Evolutionary conservation across 768 basidiomycete genomes (phyloP).

Genomic region (Psilocybe cyanescens): DNA sequence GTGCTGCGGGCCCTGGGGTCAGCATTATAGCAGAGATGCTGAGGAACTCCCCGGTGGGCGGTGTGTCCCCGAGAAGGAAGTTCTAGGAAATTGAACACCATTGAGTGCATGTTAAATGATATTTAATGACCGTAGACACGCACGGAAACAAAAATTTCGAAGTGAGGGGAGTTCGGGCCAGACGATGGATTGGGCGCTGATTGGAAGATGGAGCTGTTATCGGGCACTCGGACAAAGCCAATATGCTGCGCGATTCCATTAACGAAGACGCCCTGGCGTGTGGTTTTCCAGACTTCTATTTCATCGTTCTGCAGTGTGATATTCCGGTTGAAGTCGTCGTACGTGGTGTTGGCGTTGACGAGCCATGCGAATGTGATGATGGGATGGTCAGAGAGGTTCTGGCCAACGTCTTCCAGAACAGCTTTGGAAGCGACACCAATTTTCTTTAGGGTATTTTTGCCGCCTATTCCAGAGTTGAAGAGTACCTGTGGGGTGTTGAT

Average conservation of each 20-base stretch:
- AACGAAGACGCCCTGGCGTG: constrained; percentile 31
- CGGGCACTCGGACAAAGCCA: constrained; percentile 29
- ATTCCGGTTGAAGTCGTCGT: constrained; percentile 26
- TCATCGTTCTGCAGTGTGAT: constrained; percentile 22
- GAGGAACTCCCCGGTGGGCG: constrained; percentile 27
- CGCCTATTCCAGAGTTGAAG: constrained; percentile 38
- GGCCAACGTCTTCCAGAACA: constrained; percentile 33
- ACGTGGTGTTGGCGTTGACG: constrained; percentile 31
- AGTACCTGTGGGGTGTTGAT: constrained; percentile 38
- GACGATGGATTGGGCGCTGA: constrained; percentile 32
- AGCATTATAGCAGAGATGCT: constrained; percentile 23
- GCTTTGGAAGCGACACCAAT: constrained; percentile 28
- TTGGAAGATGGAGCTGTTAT: constrained; percentile 24
- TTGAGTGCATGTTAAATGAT: not conserved
- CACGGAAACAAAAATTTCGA: constrained; percentile 36
- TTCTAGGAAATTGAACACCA: constrained; percentile 8
- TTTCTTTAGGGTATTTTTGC: constrained; percentile 16
- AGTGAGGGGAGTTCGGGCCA: constrained; percentile 36
- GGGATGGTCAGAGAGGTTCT: constrained; percentile 36
- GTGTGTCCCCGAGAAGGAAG: constrained; percentile 13
- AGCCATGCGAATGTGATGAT: constrained; percentile 24
- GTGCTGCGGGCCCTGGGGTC: constrained; percentile 10
- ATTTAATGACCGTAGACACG: constrained; percentile 2
- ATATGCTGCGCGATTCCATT: constrained; percentile 25
- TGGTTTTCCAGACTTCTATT: constrained; percentile 32